Conservation (phyloP, 2,329 filamentous ascomycete genomes). For the Fusarium graminum region DNA sequence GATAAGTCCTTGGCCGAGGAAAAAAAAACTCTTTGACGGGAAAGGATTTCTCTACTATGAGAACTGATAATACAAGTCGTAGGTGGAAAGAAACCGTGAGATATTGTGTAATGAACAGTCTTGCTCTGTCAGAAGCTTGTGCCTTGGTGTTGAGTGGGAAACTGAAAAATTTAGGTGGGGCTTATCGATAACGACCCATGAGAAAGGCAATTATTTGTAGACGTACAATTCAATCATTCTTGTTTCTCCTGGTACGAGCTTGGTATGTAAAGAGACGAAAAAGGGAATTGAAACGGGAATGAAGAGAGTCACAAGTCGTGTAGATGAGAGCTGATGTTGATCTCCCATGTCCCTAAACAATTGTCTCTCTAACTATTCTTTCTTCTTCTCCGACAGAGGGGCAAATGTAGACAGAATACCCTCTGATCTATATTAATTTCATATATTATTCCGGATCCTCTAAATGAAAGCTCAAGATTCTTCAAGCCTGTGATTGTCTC, state of each 20-base stretch:
- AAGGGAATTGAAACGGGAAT: background rate
- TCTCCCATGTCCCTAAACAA: background rate
- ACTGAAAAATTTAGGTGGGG: slow-evolving; percentile 50
- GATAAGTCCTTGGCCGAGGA: background rate
- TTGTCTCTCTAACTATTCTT: no score
- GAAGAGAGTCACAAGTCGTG: background rate
- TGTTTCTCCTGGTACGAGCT: background rate
- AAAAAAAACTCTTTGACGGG: background rate
- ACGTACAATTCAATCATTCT: slow-evolving; percentile 1
- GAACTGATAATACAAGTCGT: background rate
- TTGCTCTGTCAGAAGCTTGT: slow-evolving; percentile 39
- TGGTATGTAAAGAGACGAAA: background rate
- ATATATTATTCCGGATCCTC: background rate
- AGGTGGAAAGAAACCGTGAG: slow-evolving; percentile 13
- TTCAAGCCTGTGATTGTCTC: no score
- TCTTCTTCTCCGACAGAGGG: slow-evolving; percentile 10
- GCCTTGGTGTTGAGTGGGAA: slow-evolving; percentile 43
- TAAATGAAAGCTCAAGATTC: background rate
- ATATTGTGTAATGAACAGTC: slow-evolving; percentile 17
- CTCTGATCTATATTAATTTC: background rate
- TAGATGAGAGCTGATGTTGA: background rate
- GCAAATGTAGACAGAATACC: slow-evolving; percentile 21
- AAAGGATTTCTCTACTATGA: background rate
- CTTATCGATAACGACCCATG: slow-evolving; percentile 51
- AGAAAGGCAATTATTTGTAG: slow-evolving; percentile 1